Evolutionary conservation across 202 grass and related monocot genomes (phyloP), one percentile per base, ranked within the genome.

Genomic region (Panicum virgatum): DNA sequence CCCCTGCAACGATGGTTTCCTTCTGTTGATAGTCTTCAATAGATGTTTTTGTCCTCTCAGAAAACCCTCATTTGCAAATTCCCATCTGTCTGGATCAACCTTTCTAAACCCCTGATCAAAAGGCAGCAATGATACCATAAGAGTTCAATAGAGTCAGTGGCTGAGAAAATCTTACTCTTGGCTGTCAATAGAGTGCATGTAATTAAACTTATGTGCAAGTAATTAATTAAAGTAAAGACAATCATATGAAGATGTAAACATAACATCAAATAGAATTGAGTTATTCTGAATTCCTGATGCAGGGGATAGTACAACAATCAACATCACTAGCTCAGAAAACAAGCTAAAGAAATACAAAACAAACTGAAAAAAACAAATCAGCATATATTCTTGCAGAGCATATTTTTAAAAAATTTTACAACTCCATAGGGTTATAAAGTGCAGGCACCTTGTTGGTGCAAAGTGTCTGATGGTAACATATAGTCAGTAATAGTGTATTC

Each of bases 61-160:
- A 83, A 98, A 98, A 60, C 96, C 96, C 61, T 98, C 96, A 45
- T 98, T 98, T 67, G 96, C 92, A 87, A 98, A 98, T 72, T 98
- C 96, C 96, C 96, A 98, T 69, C 89, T 89, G 83, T 98, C 96
- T 69, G 96, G 96, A 77, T 98, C 96, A 68, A 98, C 93, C 85
- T 98, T 98, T 83, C 90, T 93, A 78, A 98, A 98, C 71, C 96
- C 96, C 96, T 99, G 90, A 23, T 80, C 34, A 88, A 67, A 62
- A 46, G 43, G 69, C 20, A 69, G 1, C 75, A 54, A 75, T 38
- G 14, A 75, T 37, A 70, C 62, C 5, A 67, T 86, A 73, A 79
- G 53, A 19, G 57, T 5, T 7, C 8, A 50, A 71, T 32, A 20
- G 9, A 61, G 58, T 63, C 36, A 27, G 20, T n/a, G n/a, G n/a